Conservation (phyloP, 495 filamentous ascomycete species). For the Xylaria curta region DNA sequence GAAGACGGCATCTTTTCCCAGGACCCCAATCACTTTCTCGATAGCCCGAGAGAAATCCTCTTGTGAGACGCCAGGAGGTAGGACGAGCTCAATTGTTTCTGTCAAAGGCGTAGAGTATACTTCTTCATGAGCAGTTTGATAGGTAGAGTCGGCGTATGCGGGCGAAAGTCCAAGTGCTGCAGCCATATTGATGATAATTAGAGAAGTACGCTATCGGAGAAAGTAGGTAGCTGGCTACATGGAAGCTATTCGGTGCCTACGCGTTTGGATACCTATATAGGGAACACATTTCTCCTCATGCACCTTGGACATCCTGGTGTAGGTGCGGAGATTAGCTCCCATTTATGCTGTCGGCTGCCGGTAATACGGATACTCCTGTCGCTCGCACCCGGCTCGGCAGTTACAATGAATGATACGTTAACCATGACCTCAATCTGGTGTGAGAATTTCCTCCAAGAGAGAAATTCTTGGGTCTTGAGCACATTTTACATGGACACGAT, state of each 20-base stretch:
- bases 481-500: neutral
- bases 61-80: conserved; percentile 48
- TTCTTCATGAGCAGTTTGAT: conserved; percentile 28
- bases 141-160: conserved; percentile 26
- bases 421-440: neutral
- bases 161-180: conserved; percentile 18
- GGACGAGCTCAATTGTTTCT: conserved; percentile 27
- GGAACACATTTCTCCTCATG: conserved; percentile 11
- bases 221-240: neutral
- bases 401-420: conserved; percentile 1
- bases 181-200: neutral
- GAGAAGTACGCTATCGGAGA: neutral
- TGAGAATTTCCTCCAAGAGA: neutral
- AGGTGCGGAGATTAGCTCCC: neutral
- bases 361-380: conserved; percentile 11
- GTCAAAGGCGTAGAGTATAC: conserved; percentile 22
- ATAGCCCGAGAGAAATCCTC: conserved; percentile 44
- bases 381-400: conserved; percentile 15
- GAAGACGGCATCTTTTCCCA: conserved; percentile 47
- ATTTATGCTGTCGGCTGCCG: conserved; percentile 25
- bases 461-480: neutral
- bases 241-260: neutral
- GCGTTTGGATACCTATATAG: conserved; percentile 1
- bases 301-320: conserved; percentile 1
- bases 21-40: conserved; percentile 39